phyloP scores from a whole-genome alignment of 306 rosid genomes.

The Sechiopsis laciniata region DNA sequence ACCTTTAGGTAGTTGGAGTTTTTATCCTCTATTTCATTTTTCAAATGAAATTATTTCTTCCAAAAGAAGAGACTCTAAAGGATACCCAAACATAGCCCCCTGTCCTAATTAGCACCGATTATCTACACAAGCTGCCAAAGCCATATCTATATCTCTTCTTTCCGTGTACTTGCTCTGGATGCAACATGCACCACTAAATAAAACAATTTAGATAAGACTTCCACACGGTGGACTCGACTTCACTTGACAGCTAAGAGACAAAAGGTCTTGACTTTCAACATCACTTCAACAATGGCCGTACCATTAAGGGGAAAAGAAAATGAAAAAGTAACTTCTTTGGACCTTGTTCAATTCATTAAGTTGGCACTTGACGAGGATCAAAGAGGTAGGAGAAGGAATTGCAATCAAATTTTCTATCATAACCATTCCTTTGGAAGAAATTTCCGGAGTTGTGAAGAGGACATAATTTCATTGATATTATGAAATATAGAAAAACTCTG shows the following conservation, averaged over 20 bases:
- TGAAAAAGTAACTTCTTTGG: not conserved
- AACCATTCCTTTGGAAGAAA: not conserved
- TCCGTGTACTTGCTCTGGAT: not conserved
- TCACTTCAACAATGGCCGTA: not conserved
- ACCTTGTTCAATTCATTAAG: not conserved
- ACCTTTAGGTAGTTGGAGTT: no score
- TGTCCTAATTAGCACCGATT: not conserved
- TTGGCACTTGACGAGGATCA: not conserved
- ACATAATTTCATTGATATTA: no score
- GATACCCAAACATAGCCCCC: not conserved
- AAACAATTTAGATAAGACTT: not conserved
- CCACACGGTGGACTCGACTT: not conserved
- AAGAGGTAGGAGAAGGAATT: not conserved
- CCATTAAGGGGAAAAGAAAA: not conserved
- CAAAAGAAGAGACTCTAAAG: no score
- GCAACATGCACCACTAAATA: not conserved
- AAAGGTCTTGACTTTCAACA: not conserved
- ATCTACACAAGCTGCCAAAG: not conserved
- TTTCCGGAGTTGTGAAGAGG: no score
- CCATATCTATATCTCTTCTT: conserved; percentile 2
- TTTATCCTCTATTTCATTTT: no score
- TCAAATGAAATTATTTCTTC: no score
- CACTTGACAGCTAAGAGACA: not conserved
- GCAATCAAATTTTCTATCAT: not conserved
- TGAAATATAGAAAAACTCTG: no score